Evolutionary conservation across 2,329 filamentous ascomycete genomes (phyloP), one percentile per base, ranked within the genome.

Genomic region (Penicillium sp.): DNA sequence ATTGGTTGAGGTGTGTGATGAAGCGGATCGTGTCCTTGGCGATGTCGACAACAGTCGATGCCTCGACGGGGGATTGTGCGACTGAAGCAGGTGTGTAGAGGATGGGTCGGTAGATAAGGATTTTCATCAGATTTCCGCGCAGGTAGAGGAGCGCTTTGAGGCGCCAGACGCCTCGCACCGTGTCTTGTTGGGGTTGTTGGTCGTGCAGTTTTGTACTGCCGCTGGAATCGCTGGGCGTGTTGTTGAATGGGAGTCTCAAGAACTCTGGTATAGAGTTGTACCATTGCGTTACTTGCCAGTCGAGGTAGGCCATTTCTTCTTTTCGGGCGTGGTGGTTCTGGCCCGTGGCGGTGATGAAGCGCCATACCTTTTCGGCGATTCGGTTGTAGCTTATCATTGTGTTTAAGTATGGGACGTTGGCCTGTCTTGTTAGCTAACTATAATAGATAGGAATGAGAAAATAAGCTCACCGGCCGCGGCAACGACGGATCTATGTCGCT

Each of bases 41-140:
- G 8, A 87, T 79, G 56, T 83, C 80, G 24, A 86, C 81, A 1
- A 82, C 83, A 0, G 82, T 87, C 64, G 89, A 84, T 0, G 91
- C 91, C 60, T 90, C 86, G 5, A 77, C 72, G 38, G 86, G 81
- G 66, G 95, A 88, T 52, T 86, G 83, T 75, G 88, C 83, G 64
- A 96, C 96, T 65, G 87, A 91, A 8, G 85, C 88, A 3, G 88
- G 86, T 30, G 86, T 92, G 69, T 96, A 90, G 8, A 97, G 75
- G 2, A 96, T 86, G 0, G 91, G 91, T 0, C 91, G 90, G 71
- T 95, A 90, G 46, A 97, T 88, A 70, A 91, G 86, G 62, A 92
- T 93, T 5, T 91, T 87, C 74, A 96, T 89, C 75, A 95, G 90
- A 65, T 96, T 96, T 1, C 89, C 82, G n/a, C 92, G 84, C 5